Percentiles rank a stretch among this genome's conserved stretches.
Evolutionary conservation across 768 basidiomycete species (phyloP).

Genomic region (Neoboletus brunneissimus): DNA sequence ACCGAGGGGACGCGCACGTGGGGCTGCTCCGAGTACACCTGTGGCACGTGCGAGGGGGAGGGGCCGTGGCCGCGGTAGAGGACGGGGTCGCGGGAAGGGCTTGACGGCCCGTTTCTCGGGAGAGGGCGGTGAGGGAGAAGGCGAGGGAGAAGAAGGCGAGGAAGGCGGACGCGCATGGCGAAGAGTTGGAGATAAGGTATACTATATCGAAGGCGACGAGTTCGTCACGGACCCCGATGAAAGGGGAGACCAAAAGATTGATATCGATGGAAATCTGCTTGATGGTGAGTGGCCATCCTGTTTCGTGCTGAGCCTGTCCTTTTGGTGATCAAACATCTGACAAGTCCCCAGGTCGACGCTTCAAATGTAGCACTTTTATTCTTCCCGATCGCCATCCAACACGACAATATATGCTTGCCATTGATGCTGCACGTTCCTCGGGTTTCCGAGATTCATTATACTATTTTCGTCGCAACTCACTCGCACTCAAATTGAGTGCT

Average conservation of each 20-base stretch:
- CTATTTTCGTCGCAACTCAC: slow-evolving; percentile 89
- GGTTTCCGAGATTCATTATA: slow-evolving; percentile 98
- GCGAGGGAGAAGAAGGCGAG: slow-evolving; percentile 39
- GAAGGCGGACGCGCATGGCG: slow-evolving; percentile 63
- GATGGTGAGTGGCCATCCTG: slow-evolving; percentile 57
- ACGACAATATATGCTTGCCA: slow-evolving; percentile 90
- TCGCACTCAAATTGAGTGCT: slow-evolving; percentile 88
- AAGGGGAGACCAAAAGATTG: slow-evolving; percentile 91
- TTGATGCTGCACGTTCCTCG: slow-evolving; percentile 93
- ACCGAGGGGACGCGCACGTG: slow-evolving; percentile 39
- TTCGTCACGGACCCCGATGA: slow-evolving; percentile 78
- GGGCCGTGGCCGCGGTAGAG: slow-evolving; percentile 43
- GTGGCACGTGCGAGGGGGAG: slow-evolving; percentile 31
- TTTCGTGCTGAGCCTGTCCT: neutral
- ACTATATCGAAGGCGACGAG: slow-evolving; percentile 87
- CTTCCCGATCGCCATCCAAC: slow-evolving; percentile 82
- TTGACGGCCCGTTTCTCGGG: slow-evolving; percentile 24
- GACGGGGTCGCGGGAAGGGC: slow-evolving; percentile 37
- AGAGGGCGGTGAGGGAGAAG: slow-evolving; percentile 40
- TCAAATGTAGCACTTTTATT: slow-evolving; percentile 88
- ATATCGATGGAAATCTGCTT: slow-evolving; percentile 75
- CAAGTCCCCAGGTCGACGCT: slow-evolving; percentile 62
- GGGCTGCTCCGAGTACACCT: slow-evolving; percentile 29
- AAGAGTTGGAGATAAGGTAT: slow-evolving; percentile 68
- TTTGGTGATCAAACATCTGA: neutral